Evolutionary conservation across 1,139 yeast genomes (phyloP), one percentile per base, ranked within the genome.

Genomic region (Kodamaea plutei): DNA sequence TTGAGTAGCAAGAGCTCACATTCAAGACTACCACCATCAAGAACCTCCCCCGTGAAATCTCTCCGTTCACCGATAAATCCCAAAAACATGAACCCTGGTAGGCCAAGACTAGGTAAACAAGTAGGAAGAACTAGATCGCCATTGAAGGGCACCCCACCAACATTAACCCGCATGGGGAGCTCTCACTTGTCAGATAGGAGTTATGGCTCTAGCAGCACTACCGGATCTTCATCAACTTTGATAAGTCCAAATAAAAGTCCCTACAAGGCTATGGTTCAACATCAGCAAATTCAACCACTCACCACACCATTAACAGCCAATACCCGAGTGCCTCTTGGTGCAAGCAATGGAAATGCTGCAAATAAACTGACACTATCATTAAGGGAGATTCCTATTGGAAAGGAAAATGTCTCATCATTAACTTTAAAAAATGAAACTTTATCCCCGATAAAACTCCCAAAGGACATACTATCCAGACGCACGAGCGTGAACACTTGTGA

Each of bases 401-500:
- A 21, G 12, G 23, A 21, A 21, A 21, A 21, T 12, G 5, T 12
- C 23, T 7, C 9, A 9, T 17, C 20, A n/a, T n/a, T n/a, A n/a
- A n/a, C n/a, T n/a, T n/a, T n/a, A 11, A 21, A 21, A 12, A 21
- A 21, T 10, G 23, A 21, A 8, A 8, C 12, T 10, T 21, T 52
- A 11, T 52, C 61, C 0, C 60, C 60, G 2, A 42, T 51, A 7
- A 53, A 49, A 23, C 30, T 29, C 15, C 22, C 30, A 32, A 39
- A 21, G 23, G 43, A 39, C 21, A 41, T 43, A 3, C 47, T 44
- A 23, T 16, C 33, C 16, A 16, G 40, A 24, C 42, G 50, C 27
- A 30, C 44, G 10, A 57, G 61, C 35, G 35, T 47, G 7, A 45
- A 45, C 11, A 56, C 57, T 19, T 44, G 56, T 28, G 66, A 65